phyloP scores from a whole-genome alignment of 2,329 filamentous ascomycete genomes.

The Hypoxylon sp. region DNA sequence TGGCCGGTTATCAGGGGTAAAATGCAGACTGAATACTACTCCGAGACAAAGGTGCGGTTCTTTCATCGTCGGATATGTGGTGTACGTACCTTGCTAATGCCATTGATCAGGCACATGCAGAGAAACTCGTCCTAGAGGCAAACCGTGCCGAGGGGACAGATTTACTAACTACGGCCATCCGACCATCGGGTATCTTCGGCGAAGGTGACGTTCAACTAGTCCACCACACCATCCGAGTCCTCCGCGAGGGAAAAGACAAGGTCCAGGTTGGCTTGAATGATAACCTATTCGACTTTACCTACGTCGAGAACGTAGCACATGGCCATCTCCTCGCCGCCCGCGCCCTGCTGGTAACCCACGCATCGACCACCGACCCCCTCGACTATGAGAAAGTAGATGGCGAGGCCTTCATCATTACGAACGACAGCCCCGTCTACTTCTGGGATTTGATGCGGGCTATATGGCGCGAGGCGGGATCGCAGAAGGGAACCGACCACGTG shows the following conservation, averaged over 20 bases:
- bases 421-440: conserved; percentile 89
- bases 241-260: conserved; percentile 76
- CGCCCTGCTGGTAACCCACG: conserved; percentile 75
- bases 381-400: conserved; percentile 84
- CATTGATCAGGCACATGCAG: conserved; percentile 75
- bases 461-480: conserved; percentile 75
- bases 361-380: conserved; percentile 72
- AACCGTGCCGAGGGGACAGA: conserved; percentile 72
- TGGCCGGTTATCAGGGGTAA: conserved; percentile 82
- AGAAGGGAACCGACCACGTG: conserved; percentile 67
- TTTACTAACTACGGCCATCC: conserved; percentile 84
- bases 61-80: neutral
- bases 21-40: conserved; percentile 85
- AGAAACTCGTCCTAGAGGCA: conserved; percentile 82
- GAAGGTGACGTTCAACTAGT: conserved; percentile 87
- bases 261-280: conserved; percentile 83
- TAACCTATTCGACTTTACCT: conserved; percentile 76
- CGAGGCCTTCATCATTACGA: conserved; percentile 91
- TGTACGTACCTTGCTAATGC: conserved; percentile 31
- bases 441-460: conserved; percentile 88
- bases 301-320: conserved; percentile 76
- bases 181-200: conserved; percentile 91
- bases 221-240: conserved; percentile 80
- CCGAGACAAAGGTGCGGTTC: conserved; percentile 82
- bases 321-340: conserved; percentile 86